Evolutionary conservation across 768 basidiomycete species (phyloP), one percentile per base, ranked within the genome.

Genomic region (Agaricus subrufescens): DNA sequence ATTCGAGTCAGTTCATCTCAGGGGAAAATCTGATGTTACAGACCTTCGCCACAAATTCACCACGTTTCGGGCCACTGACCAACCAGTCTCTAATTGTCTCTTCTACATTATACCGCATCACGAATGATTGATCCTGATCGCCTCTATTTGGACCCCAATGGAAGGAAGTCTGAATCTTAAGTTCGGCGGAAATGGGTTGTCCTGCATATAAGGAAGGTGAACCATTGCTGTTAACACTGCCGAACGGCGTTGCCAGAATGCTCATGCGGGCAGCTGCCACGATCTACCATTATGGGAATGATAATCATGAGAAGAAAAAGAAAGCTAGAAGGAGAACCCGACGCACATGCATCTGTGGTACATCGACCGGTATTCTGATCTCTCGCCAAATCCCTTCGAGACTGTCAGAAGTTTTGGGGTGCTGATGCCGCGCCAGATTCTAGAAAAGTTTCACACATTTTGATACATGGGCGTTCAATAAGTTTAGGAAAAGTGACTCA

Each of bases 21-120:
- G 47, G 4, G 15, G 26, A 11, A 42, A 39, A 55, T 30, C 23
- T 19, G 19, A 39, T 37, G n/a, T 4, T 1, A 65, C 84, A 51
- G 63, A 91, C 95, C 71, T 74, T 77, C 2, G 88, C 90, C 15
- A 78, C 52, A 63, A 91, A 95, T 61, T 89, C 88, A 0, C 94
- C 94, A 51, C 88, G 83, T 71, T 94, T 96, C 42, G 80, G 79
- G 8, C 95, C 95, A 58, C 91, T 89, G 8, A 98, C 83, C 3
- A 97, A 75, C 95, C 95, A 98, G 61, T 91, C 89, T 48, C 83
- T 84, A 15, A 85, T 79, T 69, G 84, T 78, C 61, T 93, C 91
- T 56, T 90, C 85, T 14, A 97, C 76, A 60, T 94, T 91, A 65
- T 88, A 98, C 38, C 86, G 80, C 70, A 95, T 77, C 40, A 70